A percentile compares a stretch with the other conserved stretches of the same genome.
These are phyloP conservation scores for Globisporangium canariense DNA, from an alignment of 352 stramenopile species.

Conservation along the genomic window DNA sequence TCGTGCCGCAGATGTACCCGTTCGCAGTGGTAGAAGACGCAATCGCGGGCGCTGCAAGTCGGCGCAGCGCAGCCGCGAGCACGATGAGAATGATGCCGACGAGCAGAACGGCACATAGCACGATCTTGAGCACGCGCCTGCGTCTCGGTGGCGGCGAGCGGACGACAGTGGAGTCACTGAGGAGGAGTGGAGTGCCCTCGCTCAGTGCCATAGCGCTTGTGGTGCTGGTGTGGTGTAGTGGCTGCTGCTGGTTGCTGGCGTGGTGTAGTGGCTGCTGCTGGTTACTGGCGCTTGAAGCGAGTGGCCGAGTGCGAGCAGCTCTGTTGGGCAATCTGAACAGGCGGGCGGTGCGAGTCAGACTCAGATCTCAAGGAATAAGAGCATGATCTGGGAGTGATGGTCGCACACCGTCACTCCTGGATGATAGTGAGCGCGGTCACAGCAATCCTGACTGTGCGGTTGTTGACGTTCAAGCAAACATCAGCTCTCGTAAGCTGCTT, in stretches of 20 bases:
- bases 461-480: background rate
- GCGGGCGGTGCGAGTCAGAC: background rate
- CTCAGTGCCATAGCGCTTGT: background rate
- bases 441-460: background rate
- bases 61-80: background rate
- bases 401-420: background rate
- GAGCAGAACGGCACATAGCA: background rate
- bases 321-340: background rate
- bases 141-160: background rate
- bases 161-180: background rate
- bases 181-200: background rate
- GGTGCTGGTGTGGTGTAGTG: background rate
- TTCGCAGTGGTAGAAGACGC: background rate
- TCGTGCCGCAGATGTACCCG: constrained; percentile 19
- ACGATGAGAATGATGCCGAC: background rate
- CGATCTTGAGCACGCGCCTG: constrained; percentile 1
- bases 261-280: background rate
- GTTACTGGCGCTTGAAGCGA: background rate
- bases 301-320: background rate
- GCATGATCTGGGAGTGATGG: background rate
- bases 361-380: background rate
- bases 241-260: background rate
- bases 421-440: background rate
- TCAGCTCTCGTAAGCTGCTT: too few relatives aligned
- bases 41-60: background rate